These are phyloP conservation scores for Quercus ilex DNA, from an alignment of 306 rosid species.

Conservation along the genomic window DNA sequence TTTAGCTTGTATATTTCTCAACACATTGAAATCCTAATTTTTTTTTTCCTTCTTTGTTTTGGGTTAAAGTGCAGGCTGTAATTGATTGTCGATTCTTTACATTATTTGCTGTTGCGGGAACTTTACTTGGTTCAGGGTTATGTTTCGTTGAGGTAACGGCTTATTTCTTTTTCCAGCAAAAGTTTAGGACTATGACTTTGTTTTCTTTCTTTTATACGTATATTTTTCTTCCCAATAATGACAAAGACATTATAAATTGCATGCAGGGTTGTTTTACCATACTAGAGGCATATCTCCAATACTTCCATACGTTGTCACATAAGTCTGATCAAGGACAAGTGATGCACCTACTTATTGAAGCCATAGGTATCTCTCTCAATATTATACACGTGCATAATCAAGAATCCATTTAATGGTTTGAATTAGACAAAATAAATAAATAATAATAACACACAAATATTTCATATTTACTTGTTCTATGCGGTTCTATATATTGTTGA, in stretches of 20 bases:
- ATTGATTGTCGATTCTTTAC: constrained; percentile 53
- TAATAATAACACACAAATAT: background rate
- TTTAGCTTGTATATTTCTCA: too few relatives aligned
- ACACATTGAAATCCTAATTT: too few relatives aligned
- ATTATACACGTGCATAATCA: too few relatives aligned
- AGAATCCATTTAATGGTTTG: background rate
- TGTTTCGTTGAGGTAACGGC: constrained; percentile 45
- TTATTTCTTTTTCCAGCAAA: background rate
- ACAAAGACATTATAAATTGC: background rate
- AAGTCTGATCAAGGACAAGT: constrained; percentile 37
- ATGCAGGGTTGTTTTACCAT: constrained; percentile 48
- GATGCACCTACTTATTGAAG: constrained; percentile 47
- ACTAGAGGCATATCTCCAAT: constrained; percentile 38
- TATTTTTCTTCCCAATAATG: background rate
- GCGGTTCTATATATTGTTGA: background rate
- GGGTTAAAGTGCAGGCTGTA: constrained; percentile 27
- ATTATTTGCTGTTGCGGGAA: constrained; percentile 47
- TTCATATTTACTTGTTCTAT: background rate
- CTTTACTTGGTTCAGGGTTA: constrained; percentile 44
- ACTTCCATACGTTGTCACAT: constrained; percentile 35
- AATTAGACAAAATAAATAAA: too few relatives aligned
- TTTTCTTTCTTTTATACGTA: background rate
- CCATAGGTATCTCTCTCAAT: constrained; percentile 31
- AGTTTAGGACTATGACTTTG: background rate
- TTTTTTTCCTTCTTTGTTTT: background rate